Evolutionary conservation across 2,329 filamentous ascomycete genomes (phyloP).

Genomic region (Colletotrichum cuscutae): DNA sequence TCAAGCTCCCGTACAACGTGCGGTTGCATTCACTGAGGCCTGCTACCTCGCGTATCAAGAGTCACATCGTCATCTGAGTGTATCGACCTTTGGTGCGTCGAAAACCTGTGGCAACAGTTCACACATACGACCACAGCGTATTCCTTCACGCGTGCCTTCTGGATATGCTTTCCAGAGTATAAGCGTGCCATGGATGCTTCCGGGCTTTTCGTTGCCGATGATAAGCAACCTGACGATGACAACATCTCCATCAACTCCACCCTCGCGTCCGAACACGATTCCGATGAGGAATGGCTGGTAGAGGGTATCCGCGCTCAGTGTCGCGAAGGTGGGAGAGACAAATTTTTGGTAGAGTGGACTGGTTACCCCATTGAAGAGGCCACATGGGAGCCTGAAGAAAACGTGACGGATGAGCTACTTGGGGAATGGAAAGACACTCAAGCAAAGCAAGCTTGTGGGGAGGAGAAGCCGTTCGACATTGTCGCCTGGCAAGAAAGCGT

Average conservation of each 20-base stretch:
- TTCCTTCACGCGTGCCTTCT: no score
- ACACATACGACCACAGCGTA: neutral
- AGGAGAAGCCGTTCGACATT: constrained; percentile 50
- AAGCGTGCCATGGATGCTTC: constrained; percentile 7
- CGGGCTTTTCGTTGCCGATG: constrained; percentile 17
- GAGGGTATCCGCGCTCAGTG: constrained; percentile 51
- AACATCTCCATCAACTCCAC: constrained; percentile 48
- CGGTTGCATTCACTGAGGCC: neutral
- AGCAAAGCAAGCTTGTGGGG: constrained; percentile 45
- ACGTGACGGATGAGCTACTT: constrained; percentile 53
- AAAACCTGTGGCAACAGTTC: no score
- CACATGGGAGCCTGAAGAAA: constrained; percentile 61
- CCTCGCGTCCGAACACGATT: constrained; percentile 44
- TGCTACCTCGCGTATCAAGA: no score
- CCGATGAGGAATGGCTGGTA: constrained; percentile 60
- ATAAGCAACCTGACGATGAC: constrained; percentile 31
- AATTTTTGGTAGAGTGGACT: constrained; percentile 52
- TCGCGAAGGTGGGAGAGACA: constrained; percentile 37
- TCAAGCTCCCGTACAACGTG: neutral
- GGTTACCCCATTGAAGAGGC: constrained; percentile 47
- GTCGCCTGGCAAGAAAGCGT: constrained; percentile 40
- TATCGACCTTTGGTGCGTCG: neutral
- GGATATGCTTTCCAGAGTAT: neutral
- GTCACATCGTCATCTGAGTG: neutral
- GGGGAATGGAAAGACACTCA: constrained; percentile 56